Evolutionary conservation across 129 eudicot genomes (phyloP), one percentile per base, ranked within the genome.

Genomic region (Dittrichia graveolens): DNA sequence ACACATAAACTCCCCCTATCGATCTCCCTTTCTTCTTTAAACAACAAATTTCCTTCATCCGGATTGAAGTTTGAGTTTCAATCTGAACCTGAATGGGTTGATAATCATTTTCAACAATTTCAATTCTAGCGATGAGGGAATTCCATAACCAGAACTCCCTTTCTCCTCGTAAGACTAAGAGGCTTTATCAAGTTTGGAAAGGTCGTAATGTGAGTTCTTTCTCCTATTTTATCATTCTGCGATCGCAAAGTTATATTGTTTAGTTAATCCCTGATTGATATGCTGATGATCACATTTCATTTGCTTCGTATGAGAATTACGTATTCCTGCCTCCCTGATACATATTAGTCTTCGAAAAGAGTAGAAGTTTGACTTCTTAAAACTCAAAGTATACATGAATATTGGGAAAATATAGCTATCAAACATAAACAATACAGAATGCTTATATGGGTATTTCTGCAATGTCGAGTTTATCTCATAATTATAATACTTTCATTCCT

Each of bases 161-260:
- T 58, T 81, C 85, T 49, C 70, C 77, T 82, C 47, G 80, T 18
- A 70, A 53, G 34, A 59, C 75, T 3, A 77, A 75, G 76, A 79
- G 88, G 86, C 91, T 91, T 42, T 88, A 91, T 84, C 86, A 88
- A 82, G 90, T 91, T 70, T 91, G 97, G 97, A 85, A 81, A 80
- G 97, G 97, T 48, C 91, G 91, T 54, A 91, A 91, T 67, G 97
- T 91, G 87, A 81, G 84, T 62, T 40, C 9, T 61, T 67, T 12
- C 8, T 37, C 44, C 40, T 14, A 3, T 24, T 61, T 60, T 18
- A 61, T 74, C 52, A 9, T 18, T 37, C 2, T 72, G 38, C 35
- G 3, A 59, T 54, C 16, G 6, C 16, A 14, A 54, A 8, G 54
- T 52, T 52, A 41, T 63, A 14, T 65, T 34, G 47, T 24, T 50